Conservation (phyloP, 306 rosid genomes). For the Pueraria montana region DNA sequence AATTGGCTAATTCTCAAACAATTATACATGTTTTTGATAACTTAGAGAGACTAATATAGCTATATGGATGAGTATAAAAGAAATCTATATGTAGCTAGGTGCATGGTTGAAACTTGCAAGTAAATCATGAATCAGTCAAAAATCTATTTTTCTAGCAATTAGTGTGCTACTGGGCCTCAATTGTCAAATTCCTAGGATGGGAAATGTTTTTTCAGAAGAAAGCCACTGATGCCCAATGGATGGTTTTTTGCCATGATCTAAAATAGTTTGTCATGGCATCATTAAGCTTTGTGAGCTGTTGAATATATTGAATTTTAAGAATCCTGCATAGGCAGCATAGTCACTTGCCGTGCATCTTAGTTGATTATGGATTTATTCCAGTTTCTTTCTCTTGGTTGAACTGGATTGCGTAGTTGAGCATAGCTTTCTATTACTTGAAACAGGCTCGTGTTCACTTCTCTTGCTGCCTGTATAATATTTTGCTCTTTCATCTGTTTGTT, state of each 20-base stretch:
- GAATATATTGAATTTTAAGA: background rate
- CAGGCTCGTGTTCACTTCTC: background rate
- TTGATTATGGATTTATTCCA: background rate
- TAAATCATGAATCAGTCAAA: background rate
- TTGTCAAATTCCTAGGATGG: background rate
- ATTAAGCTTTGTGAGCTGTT: background rate
- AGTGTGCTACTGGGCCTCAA: background rate
- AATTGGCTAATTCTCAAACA: background rate
- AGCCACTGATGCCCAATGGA: background rate
- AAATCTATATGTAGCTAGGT: background rate
- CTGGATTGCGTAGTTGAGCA: slow-evolving; percentile 1
- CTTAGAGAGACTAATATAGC: too few relatives aligned
- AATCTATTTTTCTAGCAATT: background rate
- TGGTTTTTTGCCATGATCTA: slow-evolving; percentile 16
- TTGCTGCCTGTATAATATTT: background rate
- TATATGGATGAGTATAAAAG: background rate
- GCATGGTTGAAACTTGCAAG: background rate
- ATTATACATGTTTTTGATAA: too few relatives aligned
- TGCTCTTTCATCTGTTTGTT: background rate
- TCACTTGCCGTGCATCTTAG: background rate
- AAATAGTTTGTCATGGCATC: background rate
- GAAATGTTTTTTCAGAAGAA: background rate
- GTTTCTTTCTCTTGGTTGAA: background rate
- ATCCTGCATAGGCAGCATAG: slow-evolving; percentile 2
- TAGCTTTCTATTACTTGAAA: background rate